These are phyloP conservation scores for Arthromyces matolae DNA, from an alignment of 768 basidiomycete species.

Conservation along the genomic window DNA sequence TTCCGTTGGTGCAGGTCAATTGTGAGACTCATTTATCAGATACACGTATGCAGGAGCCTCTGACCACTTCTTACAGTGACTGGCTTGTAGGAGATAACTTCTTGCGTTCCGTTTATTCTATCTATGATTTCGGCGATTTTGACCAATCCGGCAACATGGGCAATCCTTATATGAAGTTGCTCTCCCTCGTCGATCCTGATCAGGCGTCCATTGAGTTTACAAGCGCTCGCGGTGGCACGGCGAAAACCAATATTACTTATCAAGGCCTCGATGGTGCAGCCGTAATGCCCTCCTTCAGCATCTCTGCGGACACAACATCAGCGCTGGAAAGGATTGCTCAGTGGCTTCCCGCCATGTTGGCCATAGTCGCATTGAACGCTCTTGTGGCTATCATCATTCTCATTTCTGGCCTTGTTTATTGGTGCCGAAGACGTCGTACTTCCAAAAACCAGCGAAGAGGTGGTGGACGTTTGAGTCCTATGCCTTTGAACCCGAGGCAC, in stretches of 20 bases:
- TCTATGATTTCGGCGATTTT: constrained; percentile 85
- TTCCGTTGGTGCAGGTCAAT: constrained; percentile 58
- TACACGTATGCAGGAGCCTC: background rate
- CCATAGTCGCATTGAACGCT: constrained; percentile 74
- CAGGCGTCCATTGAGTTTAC: constrained; percentile 72
- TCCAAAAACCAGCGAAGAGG: constrained; percentile 26
- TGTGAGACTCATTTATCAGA: constrained; percentile 40
- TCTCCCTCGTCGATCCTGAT: constrained; percentile 65
- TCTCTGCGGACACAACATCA: constrained; percentile 55
- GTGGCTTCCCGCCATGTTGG: constrained; percentile 72
- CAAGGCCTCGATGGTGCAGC: constrained; percentile 43
- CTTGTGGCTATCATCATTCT: constrained; percentile 58
- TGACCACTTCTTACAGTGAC: constrained; percentile 49
- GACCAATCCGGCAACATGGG: constrained; percentile 62
- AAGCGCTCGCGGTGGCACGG: constrained; percentile 56
- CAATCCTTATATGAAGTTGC: constrained; percentile 72
- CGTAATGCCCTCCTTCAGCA: constrained; percentile 42
- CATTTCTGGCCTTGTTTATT: constrained; percentile 48
- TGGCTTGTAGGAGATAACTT: constrained; percentile 83
- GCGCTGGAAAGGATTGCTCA: constrained; percentile 61
- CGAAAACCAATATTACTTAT: constrained; percentile 68
- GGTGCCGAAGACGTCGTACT: constrained; percentile 46
- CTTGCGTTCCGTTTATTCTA: constrained; percentile 75
- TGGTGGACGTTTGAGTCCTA: constrained; percentile 50
- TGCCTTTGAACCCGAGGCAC: constrained; percentile 51